These are phyloP conservation scores for Huiozyma sinensis DNA, from an alignment of 805 yeast species.

Conservation along the genomic window DNA sequence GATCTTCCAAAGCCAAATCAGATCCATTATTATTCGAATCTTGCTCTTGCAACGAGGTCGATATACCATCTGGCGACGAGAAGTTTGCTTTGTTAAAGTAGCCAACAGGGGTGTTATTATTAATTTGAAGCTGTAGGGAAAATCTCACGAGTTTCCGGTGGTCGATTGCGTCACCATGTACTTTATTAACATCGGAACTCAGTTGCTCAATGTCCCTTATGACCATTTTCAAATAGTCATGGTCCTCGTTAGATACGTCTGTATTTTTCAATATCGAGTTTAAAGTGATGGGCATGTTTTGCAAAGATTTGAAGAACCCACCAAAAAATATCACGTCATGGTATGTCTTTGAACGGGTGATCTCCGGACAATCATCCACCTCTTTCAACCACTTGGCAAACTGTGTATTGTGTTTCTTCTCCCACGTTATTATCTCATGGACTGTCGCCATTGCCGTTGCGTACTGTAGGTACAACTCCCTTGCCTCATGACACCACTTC, in stretches of 20 bases:
- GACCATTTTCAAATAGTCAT: constrained; percentile 40
- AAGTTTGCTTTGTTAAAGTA: constrained; percentile 15
- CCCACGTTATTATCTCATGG: constrained; percentile 43
- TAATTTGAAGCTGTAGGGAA: constrained; percentile 28
- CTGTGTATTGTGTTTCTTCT: constrained; percentile 31
- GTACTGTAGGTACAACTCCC: constrained; percentile 43
- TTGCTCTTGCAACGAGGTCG: background rate
- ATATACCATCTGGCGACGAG: background rate
- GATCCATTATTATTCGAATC: constrained; percentile 15
- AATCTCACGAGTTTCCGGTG: constrained; percentile 43
- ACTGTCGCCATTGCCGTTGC: constrained; percentile 53
- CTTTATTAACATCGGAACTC: constrained; percentile 50
- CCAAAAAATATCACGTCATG: constrained; percentile 47
- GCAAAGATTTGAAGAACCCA: constrained; percentile 44
- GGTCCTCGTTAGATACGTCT: constrained; percentile 40
- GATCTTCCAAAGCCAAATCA: constrained; percentile 41
- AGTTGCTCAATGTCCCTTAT: constrained; percentile 43
- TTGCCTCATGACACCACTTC: constrained; percentile 54
- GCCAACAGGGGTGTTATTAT: constrained; percentile 17
- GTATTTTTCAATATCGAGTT: constrained; percentile 45
- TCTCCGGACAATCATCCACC: constrained; percentile 38
- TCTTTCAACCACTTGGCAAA: constrained; percentile 50
- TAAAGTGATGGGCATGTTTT: constrained; percentile 52
- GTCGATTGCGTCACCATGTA: constrained; percentile 52
- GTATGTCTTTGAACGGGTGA: constrained; percentile 33